Evolutionary conservation across 495 filamentous ascomycete genomes (phyloP).

Genomic region (Hypomontagnella submonticulosa): DNA sequence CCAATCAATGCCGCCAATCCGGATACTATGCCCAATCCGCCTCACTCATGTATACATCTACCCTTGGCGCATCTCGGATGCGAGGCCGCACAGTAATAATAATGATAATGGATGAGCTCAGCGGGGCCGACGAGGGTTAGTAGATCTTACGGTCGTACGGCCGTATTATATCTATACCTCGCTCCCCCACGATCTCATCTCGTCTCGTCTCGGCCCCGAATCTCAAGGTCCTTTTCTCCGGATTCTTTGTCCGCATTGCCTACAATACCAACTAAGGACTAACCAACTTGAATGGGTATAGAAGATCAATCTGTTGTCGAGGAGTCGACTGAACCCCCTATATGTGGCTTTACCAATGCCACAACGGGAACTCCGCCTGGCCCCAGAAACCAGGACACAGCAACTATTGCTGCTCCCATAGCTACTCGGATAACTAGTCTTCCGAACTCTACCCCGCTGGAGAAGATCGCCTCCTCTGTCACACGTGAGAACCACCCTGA

Average conservation of each 20-base stretch:
- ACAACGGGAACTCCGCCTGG: conserved; percentile 32
- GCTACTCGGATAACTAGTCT: conserved; percentile 5
- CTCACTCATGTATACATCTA: conserved; percentile 33
- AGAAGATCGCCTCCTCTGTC: conserved; percentile 17
- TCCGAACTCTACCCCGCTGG: neutral
- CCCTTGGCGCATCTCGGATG: conserved; percentile 37
- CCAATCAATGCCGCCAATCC: conserved; percentile 37
- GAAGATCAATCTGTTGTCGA: conserved; percentile 59
- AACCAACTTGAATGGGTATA: conserved; percentile 59
- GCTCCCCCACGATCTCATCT: conserved; percentile 30
- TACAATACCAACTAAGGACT: conserved; percentile 17
- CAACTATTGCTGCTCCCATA: conserved; percentile 8
- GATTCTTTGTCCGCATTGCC: conserved; percentile 16
- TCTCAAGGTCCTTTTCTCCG: conserved; percentile 18
- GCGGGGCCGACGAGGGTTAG: conserved; percentile 31
- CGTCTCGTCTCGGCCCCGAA: conserved; percentile 5
- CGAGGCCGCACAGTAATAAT: conserved; percentile 18
- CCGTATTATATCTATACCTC: conserved; percentile 37
- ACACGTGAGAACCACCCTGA: conserved; percentile 23
- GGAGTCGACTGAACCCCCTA: conserved; percentile 63
- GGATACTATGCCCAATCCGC: conserved; percentile 33
- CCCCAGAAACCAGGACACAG: conserved; percentile 28
- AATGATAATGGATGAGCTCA: conserved; percentile 28
- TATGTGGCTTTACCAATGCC: conserved; percentile 57
- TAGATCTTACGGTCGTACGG: neutral